Evolutionary conservation across 176 grass and related monocot genomes (phyloP).

Genomic region (Canna indica): DNA sequence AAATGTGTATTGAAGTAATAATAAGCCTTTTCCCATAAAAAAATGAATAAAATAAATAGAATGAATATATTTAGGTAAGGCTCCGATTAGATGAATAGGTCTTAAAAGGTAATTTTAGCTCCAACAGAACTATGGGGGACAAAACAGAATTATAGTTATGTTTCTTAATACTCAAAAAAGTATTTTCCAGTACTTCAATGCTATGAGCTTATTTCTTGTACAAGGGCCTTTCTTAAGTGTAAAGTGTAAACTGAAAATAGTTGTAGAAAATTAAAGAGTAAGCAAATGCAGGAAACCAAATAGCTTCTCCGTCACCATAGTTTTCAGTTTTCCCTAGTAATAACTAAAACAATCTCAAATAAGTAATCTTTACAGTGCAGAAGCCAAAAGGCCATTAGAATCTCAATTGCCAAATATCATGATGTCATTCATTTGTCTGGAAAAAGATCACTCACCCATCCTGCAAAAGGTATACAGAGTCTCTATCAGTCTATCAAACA

Average conservation of each 20-base stretch:
- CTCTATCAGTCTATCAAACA: neutral
- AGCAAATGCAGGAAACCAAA: neutral
- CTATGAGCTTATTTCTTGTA: neutral
- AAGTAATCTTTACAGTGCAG: neutral
- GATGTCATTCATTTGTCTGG: neutral
- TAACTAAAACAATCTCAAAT: neutral
- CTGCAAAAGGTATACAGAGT: constrained; percentile 31
- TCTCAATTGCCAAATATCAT: neutral
- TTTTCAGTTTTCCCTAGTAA: neutral
- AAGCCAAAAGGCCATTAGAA: neutral
- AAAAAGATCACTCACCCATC: constrained; percentile 48
- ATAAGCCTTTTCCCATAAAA: too few relatives aligned
- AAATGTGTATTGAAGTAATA: too few relatives aligned
- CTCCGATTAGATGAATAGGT: too few relatives aligned
- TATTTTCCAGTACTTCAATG: too few relatives aligned
- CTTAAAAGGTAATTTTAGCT: too few relatives aligned
- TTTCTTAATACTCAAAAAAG: neutral
- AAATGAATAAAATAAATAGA: too few relatives aligned
- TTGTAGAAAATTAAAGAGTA: neutral
- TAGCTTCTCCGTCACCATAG: neutral
- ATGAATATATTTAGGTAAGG: too few relatives aligned
- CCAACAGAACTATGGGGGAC: too few relatives aligned
- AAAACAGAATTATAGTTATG: too few relatives aligned
- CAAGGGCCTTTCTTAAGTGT: neutral
- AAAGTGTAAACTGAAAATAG: too few relatives aligned